These are phyloP conservation scores for Tricholoma flavovirens DNA, from an alignment of 768 basidiomycete genomes.

Conservation along the genomic window DNA sequence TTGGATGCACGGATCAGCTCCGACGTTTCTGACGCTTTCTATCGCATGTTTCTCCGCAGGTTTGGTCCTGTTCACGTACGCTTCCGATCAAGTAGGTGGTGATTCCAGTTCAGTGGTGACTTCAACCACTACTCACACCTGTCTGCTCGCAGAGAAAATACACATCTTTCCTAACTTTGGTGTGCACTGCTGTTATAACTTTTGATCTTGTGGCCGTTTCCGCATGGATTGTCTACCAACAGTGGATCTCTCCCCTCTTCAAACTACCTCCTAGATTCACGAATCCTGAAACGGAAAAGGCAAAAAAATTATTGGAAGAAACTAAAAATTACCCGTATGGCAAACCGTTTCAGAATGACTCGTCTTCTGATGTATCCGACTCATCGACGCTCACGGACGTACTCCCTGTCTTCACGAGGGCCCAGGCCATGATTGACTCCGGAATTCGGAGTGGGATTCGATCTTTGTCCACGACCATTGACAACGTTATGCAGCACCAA, in stretches of 20 bases:
- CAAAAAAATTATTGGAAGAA: neutral
- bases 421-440: neutral
- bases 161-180: conserved; percentile 13
- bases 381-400: neutral
- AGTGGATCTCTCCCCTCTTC: neutral
- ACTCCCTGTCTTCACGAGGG: neutral
- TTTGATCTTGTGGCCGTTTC: conserved; percentile 8
- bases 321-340: neutral
- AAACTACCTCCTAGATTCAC: neutral
- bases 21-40: conserved; percentile 14
- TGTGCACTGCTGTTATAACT: conserved; percentile 9
- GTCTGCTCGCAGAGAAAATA: neutral
- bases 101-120: neutral
- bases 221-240: conserved; percentile 15
- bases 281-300: neutral
- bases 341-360: neutral
- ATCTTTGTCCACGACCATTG: neutral
- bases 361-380: neutral
- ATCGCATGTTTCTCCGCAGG: conserved; percentile 12
- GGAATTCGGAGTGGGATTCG: neutral
- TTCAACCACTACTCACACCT: neutral
- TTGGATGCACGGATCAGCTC: conserved; percentile 15
- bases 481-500: neutral
- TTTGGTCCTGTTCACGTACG: conserved; percentile 12
- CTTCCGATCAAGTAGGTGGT: conserved; percentile 3